These are phyloP conservation scores for Dendrobium chrysotoxum DNA, from an alignment of 106 monocot species.

Conservation along the genomic window DNA sequence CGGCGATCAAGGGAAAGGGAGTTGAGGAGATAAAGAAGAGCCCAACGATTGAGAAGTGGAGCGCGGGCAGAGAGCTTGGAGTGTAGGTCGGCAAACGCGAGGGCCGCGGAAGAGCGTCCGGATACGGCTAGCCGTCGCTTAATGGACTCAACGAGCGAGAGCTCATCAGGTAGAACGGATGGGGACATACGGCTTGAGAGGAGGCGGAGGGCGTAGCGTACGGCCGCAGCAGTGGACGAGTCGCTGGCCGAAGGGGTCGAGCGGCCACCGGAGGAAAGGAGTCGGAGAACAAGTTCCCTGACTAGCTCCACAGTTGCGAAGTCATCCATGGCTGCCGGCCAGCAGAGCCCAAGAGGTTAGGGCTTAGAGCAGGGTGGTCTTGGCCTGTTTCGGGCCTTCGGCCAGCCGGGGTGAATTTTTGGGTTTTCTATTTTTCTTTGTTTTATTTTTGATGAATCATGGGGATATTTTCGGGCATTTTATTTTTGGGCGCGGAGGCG, in stretches of 20 bases:
- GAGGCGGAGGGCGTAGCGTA: conserved; percentile 72
- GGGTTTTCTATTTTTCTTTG: neutral
- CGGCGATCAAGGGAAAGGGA: conserved; percentile 46
- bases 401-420: neutral
- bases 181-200: conserved; percentile 74
- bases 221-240: conserved; percentile 13
- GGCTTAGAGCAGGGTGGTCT: neutral
- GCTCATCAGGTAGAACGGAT: conserved; percentile 47
- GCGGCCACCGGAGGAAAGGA: conserved; percentile 32
- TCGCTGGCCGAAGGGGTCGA: conserved; percentile 7
- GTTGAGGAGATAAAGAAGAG: conserved; percentile 72
- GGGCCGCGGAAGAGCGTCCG: conserved; percentile 61
- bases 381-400: neutral
- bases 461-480: neutral
- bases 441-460: neutral
- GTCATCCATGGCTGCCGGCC: conserved; percentile 65
- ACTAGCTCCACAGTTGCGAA: conserved; percentile 65
- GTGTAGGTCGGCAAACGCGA: conserved; percentile 71
- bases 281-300: conserved; percentile 72
- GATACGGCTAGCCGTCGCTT: conserved; percentile 66
- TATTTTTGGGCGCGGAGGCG: neutral
- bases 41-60: conserved; percentile 42
- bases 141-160: conserved; percentile 69
- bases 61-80: conserved; percentile 45
- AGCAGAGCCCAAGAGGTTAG: neutral